These are phyloP conservation scores for Hericium alpestre DNA, from an alignment of 768 basidiomycete species.

Conservation along the genomic window DNA sequence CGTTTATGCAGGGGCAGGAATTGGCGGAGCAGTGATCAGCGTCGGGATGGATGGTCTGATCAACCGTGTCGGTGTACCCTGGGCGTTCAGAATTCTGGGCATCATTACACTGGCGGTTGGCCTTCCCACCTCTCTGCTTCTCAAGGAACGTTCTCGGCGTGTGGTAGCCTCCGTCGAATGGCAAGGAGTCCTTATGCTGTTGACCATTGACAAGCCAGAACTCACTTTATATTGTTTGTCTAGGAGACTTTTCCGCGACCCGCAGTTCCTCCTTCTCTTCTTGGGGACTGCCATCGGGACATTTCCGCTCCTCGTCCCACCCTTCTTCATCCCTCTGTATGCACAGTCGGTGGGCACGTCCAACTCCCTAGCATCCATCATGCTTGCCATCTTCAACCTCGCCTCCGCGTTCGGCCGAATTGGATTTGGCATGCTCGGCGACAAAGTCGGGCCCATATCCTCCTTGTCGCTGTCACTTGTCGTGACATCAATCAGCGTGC, in stretches of 20 bases:
- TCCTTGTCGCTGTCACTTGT: constrained; percentile 19
- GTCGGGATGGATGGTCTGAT: constrained; percentile 20
- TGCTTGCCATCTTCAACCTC: constrained; percentile 25
- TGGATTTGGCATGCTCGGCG: constrained; percentile 20
- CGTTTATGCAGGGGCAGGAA: constrained; percentile 22
- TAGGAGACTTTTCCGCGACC: constrained; percentile 22
- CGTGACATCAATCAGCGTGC: constrained; percentile 20
- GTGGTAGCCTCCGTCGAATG: constrained; percentile 16
- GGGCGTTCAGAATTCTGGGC: constrained; percentile 25
- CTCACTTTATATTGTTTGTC: neutral
- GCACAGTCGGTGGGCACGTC: constrained; percentile 20
- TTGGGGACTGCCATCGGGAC: constrained; percentile 24
- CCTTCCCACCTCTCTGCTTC: constrained; percentile 19
- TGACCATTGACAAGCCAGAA: too few species aligned
- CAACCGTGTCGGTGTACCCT: constrained; percentile 18
- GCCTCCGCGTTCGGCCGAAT: constrained; percentile 25
- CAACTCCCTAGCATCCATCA: constrained; percentile 15
- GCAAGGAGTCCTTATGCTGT: constrained; percentile 1
- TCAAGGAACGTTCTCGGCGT: constrained; percentile 16
- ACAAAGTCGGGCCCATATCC: constrained; percentile 21
- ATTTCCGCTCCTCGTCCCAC: constrained; percentile 26
- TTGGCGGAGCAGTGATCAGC: constrained; percentile 22
- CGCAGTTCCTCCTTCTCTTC: constrained; percentile 19
- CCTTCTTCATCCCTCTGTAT: constrained; percentile 28
- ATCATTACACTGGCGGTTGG: constrained; percentile 17